Conservation (phyloP, 345 rosid species). For the Arabidopsis thaliana region TAIR10.1 NC_003070.9:12868501-12869000, state of each 20-base stretch:
- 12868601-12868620: constrained; percentile 48
- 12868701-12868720: constrained; percentile 11
- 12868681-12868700: neutral
- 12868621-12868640: constrained; percentile 56
- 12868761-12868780: constrained; percentile 16
- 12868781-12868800: neutral
- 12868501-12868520: constrained; percentile 51
- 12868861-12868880: neutral
- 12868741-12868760: constrained; percentile 22
- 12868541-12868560: constrained; percentile 49
- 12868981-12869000: no score
- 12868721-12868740: constrained; percentile 23
- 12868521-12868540: constrained; percentile 34
- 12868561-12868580: constrained; percentile 56
- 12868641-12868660: constrained; percentile 49
- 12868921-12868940: no score
- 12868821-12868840: neutral
- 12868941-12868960: no score
- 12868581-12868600: constrained; percentile 50
- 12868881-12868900: neutral
- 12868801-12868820: neutral
- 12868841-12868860: no score
- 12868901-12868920: no score
- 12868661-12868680: constrained; percentile 45
- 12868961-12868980: no score